Base-by-base conservation (phyloP, 805 yeast genomes). In the Candida ficus region DNA sequence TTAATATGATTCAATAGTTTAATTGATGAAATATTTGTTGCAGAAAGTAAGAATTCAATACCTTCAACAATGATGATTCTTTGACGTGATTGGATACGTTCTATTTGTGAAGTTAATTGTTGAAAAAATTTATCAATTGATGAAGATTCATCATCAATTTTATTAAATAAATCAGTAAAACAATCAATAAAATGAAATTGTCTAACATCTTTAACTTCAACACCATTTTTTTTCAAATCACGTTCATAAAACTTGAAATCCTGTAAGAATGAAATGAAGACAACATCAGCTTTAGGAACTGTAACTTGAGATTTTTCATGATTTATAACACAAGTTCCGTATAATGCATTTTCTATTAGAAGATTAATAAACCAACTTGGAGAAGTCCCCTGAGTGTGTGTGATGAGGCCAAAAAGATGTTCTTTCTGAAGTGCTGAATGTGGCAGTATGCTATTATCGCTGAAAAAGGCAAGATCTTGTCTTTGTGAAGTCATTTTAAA, bases 311-410 rank as follows among this genome's bases (percentile, higher is more conserved):
- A 6, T 26, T 45, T 45, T 12, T 47, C 56, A 29, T 52, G 49
- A 23, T 51, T 53, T 4, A 51, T 45, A 8, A 39, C 41, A 33
- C 62, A 53, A 3, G 58, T 50, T 7, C 56, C 47, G 34, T 50
- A 51, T 8, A 58, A 35, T 3, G 53, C 44, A 63, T 72, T 67
- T 49, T 82, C 87, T 8, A 80, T 60, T 18, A 83, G 55, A 2
- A 79, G 69, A 40, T 69, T 70, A 4, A 72, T 52, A 29, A 83
- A 62, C 91, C 91, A 83, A 6, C 75, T 57, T 2, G 90, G 78
- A 21, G 76, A 69, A 0, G 84, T 80, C 0, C 83, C 79, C 36
- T 64, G 67, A 1, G 62, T 57, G 35, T 71, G 65, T 0, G 75
- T 67, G 2, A 73, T 46, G 9, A 53, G 43, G 1, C 49, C 42